Evolutionary conservation across 768 basidiomycete species (phyloP).

Genomic region (Mycena leptocephala): DNA sequence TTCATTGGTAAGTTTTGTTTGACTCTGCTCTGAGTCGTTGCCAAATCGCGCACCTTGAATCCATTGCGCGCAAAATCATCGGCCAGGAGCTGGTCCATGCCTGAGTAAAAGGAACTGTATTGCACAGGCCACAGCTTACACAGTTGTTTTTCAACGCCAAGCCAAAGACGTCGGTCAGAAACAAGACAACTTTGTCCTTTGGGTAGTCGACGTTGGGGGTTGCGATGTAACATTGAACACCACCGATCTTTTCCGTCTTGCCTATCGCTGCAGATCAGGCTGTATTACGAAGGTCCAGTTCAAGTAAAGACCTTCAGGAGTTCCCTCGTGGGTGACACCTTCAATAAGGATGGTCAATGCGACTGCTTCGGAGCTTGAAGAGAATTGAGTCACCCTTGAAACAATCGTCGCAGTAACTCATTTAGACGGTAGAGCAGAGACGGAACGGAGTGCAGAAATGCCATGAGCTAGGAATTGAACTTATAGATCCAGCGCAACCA

Average conservation of each 20-base stretch:
- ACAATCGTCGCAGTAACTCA: too few relatives aligned
- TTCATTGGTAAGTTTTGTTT: too few relatives aligned
- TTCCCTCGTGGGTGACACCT: conserved; percentile 45
- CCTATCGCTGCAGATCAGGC: conserved; percentile 41
- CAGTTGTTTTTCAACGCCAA: conserved; percentile 50
- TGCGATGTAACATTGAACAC: conserved; percentile 58
- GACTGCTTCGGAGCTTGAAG: too few relatives aligned
- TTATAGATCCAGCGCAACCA: too few relatives aligned
- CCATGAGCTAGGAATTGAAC: too few relatives aligned
- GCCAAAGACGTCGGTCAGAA: conserved; percentile 59
- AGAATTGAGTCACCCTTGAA: too few relatives aligned
- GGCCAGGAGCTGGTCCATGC: conserved; percentile 41
- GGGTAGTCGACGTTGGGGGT: conserved; percentile 55
- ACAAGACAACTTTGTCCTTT: conserved; percentile 54
- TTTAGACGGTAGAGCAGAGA: too few relatives aligned
- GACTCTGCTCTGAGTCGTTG: neutral
- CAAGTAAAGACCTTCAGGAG: conserved; percentile 30
- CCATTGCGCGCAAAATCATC: conserved; percentile 59
- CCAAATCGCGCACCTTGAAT: conserved; percentile 42
- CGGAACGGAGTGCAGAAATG: too few relatives aligned
- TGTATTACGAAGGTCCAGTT: neutral
- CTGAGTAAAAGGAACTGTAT: neutral
- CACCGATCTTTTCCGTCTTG: conserved; percentile 54
- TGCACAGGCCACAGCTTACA: conserved; percentile 35
- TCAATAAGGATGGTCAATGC: conserved; percentile 10